These are phyloP conservation scores for Baudoinia panamericana DNA, from an alignment of 495 filamentous ascomycete species.

Conservation along the genomic window DNA sequence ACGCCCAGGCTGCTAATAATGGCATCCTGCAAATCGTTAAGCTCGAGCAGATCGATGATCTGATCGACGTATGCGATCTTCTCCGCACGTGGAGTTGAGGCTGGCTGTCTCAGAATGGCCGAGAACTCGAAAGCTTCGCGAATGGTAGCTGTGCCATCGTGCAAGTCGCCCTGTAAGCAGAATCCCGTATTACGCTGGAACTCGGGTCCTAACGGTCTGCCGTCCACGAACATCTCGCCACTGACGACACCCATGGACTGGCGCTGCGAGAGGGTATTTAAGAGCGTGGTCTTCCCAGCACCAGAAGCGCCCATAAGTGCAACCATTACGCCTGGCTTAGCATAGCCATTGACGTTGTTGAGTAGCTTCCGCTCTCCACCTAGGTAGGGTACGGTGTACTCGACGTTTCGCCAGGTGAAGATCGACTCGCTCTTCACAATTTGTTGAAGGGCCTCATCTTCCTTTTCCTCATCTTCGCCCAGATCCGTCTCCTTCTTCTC, in stretches of 20 bases:
- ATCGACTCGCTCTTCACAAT: conserved; percentile 50
- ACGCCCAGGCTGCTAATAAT: conserved; percentile 43
- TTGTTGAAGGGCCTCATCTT: conserved; percentile 37
- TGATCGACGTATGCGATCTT: conserved; percentile 33
- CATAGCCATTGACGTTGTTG: conserved; percentile 60
- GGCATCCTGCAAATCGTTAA: conserved; percentile 31
- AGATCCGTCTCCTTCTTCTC: conserved; percentile 12
- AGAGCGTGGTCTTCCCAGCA: conserved; percentile 67
- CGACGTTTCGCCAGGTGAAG: conserved; percentile 64
- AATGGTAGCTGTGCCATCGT: conserved; percentile 53
- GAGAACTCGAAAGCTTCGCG: conserved; percentile 57
- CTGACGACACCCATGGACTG: conserved; percentile 51
- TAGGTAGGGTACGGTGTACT: conserved; percentile 59
- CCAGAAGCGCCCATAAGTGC: conserved; percentile 77
- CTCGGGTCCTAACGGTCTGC: conserved; percentile 47
- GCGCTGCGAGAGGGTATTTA: conserved; percentile 66
- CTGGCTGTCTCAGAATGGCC: conserved; percentile 48
- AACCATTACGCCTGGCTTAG: conserved; percentile 67
- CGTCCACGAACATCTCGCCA: conserved; percentile 50
- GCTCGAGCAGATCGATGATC: conserved; percentile 32
- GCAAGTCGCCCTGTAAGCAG: conserved; percentile 78
- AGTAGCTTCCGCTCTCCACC: conserved; percentile 58
- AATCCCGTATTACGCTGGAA: conserved; percentile 78
- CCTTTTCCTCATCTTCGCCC: conserved; percentile 23
- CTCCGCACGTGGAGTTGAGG: conserved; percentile 33